These are phyloP conservation scores for Yamadazyma pseudoaaseri DNA, from an alignment of 1,139 yeast genomes.

Conservation along the genomic window DNA sequence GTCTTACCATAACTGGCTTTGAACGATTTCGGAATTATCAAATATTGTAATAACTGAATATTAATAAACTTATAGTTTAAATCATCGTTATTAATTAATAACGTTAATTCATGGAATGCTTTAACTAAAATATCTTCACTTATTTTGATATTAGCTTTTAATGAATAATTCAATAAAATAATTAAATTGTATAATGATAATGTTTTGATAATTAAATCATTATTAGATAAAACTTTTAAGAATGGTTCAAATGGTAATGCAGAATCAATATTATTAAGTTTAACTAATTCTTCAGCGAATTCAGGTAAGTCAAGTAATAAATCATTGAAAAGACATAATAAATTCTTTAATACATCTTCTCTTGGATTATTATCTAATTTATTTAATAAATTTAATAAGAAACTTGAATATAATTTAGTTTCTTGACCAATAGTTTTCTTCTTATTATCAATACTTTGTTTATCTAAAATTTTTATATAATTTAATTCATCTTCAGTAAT, in stretches of 20 bases:
- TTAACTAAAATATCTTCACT: conserved; percentile 39
- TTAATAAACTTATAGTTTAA: conserved; percentile 61
- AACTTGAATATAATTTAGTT: conserved; percentile 54
- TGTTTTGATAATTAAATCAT: conserved; percentile 47
- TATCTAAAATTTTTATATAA: conserved; percentile 64
- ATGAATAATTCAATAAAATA: conserved; percentile 32
- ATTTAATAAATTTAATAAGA: conserved; percentile 55
- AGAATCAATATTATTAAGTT: conserved; percentile 42
- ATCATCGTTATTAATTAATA: conserved; percentile 46
- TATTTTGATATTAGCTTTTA: conserved; percentile 7
- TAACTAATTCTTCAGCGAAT: conserved; percentile 46
- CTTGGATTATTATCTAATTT: conserved; percentile 44
- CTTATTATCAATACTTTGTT: conserved; percentile 41
- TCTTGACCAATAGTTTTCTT: conserved; percentile 41
- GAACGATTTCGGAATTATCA: conserved; percentile 57
- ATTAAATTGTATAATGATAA: conserved; percentile 47
- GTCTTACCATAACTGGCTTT: conserved; percentile 58
- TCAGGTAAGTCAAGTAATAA: conserved; percentile 48
- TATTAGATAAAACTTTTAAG: conserved; percentile 46
- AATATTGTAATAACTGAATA: conserved; percentile 63
- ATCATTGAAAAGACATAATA: conserved; percentile 68
- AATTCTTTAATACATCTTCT: conserved; percentile 74
- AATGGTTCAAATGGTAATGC: conserved; percentile 60
- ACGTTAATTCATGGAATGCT: conserved; percentile 43
- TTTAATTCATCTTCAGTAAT: conserved; percentile 66